A percentile compares a stretch with the other conserved stretches of the same genome.
Evolutionary conservation across 148 eudicot genomes (phyloP).

Genomic region (Silene uniflora): DNA sequence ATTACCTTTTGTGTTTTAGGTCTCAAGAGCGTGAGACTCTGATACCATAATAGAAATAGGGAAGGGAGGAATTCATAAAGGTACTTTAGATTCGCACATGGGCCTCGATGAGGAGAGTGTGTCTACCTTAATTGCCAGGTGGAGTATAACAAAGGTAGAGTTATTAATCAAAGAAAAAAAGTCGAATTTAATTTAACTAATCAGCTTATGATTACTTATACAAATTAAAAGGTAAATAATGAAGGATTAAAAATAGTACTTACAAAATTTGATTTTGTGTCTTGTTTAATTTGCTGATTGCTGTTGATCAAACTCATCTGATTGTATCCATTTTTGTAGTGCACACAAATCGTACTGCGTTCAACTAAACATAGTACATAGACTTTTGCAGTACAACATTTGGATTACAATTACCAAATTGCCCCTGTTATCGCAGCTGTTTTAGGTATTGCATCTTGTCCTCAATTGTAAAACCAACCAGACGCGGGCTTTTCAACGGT

Average conservation of each 20-base stretch:
- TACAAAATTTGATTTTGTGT: neutral
- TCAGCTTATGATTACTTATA: neutral
- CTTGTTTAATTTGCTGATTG: neutral
- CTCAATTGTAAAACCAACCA: neutral
- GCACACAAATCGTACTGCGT: neutral
- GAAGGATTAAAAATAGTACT: neutral
- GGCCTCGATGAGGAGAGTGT: too few relatives aligned
- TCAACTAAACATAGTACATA: neutral
- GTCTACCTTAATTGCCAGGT: too few relatives aligned
- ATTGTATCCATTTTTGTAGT: neutral
- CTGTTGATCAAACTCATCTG: neutral
- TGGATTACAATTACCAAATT: neutral
- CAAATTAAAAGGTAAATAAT: too few relatives aligned
- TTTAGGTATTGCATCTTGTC: neutral
- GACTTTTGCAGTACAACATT: neutral
- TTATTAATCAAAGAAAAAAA: neutral
- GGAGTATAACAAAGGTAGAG: too few relatives aligned
- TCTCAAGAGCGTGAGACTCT: too few relatives aligned
- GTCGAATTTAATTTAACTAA: neutral
- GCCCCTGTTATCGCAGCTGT: neutral
- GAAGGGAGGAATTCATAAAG: too few relatives aligned
- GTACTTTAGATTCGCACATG: too few relatives aligned
- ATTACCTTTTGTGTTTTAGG: too few relatives aligned
- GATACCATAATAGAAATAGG: too few relatives aligned
- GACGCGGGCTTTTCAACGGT: neutral